Evolutionary conservation across 805 yeast species (phyloP).

Genomic region (Hanseniaspora thailandica): DNA sequence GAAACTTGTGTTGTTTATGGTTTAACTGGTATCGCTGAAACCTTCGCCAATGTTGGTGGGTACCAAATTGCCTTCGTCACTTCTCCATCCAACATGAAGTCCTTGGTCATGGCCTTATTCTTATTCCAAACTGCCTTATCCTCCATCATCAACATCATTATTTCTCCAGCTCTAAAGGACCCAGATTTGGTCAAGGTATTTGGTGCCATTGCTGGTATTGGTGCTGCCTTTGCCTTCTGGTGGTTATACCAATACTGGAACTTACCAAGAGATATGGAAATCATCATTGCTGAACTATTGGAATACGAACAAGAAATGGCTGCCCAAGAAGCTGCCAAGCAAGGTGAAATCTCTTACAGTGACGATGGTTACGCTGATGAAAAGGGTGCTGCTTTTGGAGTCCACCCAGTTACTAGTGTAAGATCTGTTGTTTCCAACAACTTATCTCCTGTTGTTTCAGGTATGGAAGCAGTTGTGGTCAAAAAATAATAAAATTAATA

Average conservation of each 20-base stretch:
- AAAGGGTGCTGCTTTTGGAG: neutral
- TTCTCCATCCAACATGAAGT: constrained; percentile 51
- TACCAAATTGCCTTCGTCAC: constrained; percentile 75
- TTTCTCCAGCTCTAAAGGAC: constrained; percentile 34
- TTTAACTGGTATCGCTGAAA: constrained; percentile 62
- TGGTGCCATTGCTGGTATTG: constrained; percentile 33
- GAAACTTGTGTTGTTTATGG: constrained; percentile 41
- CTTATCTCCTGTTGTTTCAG: constrained; percentile 8
- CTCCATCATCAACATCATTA: constrained; percentile 39
- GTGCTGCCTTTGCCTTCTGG: constrained; percentile 26
- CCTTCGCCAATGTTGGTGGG: constrained; percentile 69
- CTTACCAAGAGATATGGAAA: constrained; percentile 33
- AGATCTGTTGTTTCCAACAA: neutral
- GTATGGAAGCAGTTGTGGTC: constrained; percentile 3
- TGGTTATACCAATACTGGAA: constrained; percentile 31
- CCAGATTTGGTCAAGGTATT: constrained; percentile 36
- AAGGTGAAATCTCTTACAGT: neutral
- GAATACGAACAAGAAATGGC: constrained; percentile 15
- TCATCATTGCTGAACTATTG: constrained; percentile 20
- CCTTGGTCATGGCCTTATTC: constrained; percentile 40
- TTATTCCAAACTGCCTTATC: constrained; percentile 63
- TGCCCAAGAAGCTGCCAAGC: constrained; percentile 10
- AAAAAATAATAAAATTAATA: neutral
- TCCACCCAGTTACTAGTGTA: neutral
- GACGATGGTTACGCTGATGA: neutral